Conservation (phyloP, 768 basidiomycete species). For the Lactarius hengduanensis region DNA sequence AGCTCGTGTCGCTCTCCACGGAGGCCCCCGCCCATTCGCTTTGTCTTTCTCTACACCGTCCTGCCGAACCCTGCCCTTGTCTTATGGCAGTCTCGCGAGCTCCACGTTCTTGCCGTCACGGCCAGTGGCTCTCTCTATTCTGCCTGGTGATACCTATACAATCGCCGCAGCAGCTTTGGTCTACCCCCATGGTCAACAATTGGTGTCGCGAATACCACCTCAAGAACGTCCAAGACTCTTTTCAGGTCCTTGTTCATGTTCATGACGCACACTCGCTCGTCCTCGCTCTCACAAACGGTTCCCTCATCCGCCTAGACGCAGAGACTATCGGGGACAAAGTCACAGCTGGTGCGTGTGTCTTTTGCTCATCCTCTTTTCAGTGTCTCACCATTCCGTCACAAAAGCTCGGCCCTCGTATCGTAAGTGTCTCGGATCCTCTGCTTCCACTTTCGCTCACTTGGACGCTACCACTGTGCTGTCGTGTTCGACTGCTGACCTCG, state of each 20-base stretch:
- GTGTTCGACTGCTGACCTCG: too few species aligned
- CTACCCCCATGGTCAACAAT: slow-evolving; percentile 40
- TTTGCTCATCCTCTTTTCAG: not conserved
- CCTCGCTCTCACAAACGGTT: slow-evolving; percentile 59
- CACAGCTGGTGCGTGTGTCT: slow-evolving; percentile 53
- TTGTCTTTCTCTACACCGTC: slow-evolving; percentile 72
- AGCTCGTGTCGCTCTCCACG: slow-evolving; percentile 71
- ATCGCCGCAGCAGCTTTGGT: slow-evolving; percentile 29
- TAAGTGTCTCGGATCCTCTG: slow-evolving; percentile 39
- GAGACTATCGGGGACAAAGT: slow-evolving; percentile 54
- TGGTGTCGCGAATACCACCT: slow-evolving; percentile 70
- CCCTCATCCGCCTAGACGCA: slow-evolving; percentile 67
- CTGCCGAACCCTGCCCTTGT: slow-evolving; percentile 65
- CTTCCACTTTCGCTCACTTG: too few species aligned
- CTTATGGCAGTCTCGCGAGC: slow-evolving; percentile 44
- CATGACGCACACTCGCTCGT: slow-evolving; percentile 67
- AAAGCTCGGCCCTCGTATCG: slow-evolving; percentile 99
- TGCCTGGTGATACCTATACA: slow-evolving; percentile 65
- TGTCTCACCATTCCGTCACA: slow-evolving; percentile 11
- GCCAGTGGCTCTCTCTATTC: slow-evolving; percentile 67
- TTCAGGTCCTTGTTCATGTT: slow-evolving; percentile 47
- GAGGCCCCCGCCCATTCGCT: slow-evolving; percentile 64
- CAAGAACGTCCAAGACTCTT: slow-evolving; percentile 45
- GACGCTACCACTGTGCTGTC: too few species aligned
- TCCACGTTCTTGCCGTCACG: slow-evolving; percentile 74